phyloP scores from a whole-genome alignment of 1,284 basidiomycete species.

The Trichosporon sp. region DNA sequence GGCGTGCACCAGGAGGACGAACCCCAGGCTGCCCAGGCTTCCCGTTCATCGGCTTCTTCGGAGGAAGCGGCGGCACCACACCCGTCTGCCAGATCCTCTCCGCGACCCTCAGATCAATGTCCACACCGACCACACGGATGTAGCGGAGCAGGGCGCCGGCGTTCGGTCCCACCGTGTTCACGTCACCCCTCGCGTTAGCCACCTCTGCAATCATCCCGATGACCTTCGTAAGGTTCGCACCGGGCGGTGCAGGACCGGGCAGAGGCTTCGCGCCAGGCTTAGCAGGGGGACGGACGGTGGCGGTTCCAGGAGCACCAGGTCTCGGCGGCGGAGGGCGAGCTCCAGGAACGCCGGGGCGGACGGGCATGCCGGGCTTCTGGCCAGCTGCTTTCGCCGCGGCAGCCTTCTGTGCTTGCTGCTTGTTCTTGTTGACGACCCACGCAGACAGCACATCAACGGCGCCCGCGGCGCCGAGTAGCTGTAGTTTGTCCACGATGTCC shows the following conservation, averaged over 20 bases:
- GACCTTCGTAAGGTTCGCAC: constrained; percentile 40
- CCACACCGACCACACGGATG: constrained; percentile 41
- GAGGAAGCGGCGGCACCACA: constrained; percentile 29
- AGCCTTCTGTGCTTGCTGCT: constrained; percentile 30
- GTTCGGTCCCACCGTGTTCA: constrained; percentile 43
- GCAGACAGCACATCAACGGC: constrained; percentile 41
- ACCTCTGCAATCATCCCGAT: constrained; percentile 45
- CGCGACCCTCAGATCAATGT: constrained; percentile 40
- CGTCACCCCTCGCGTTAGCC: constrained; percentile 41
- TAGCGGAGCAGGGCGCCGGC: constrained; percentile 39
- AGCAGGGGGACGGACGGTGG: constrained; percentile 4
- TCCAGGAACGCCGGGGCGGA: constrained; percentile 2
- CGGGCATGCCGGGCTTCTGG: constrained; percentile 4
- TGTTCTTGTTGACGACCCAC: constrained; percentile 46
- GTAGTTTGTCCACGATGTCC: constrained; percentile 41
- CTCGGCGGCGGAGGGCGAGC: background rate
- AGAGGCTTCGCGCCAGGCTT: constrained; percentile 17
- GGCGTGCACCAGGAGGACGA: background rate
- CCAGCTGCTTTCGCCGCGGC: constrained; percentile 20
- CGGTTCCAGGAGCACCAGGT: background rate
- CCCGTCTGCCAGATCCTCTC: constrained; percentile 44
- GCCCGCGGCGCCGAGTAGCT: constrained; percentile 33
- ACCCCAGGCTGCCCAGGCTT: background rate
- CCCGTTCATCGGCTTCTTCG: constrained; percentile 7
- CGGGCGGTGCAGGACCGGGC: constrained; percentile 38